Conservation (phyloP, 176 grass and related monocot species). For the Puccinellia tenuiflora region DNA sequence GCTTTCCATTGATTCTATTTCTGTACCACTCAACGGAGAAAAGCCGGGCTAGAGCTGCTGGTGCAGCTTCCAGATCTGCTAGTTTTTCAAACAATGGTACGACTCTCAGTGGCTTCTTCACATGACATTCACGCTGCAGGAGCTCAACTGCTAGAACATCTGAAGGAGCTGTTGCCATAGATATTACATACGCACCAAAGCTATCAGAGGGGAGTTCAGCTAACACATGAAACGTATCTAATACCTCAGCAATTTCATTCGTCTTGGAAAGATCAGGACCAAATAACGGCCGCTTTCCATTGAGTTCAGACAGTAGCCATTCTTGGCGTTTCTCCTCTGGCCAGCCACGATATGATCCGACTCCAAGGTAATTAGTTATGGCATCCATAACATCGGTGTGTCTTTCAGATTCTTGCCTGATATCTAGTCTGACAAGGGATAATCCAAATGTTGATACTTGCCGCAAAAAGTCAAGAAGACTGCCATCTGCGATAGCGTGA, state of each 20-base stretch:
- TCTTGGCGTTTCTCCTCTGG: slow-evolving; percentile 84
- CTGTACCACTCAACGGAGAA: slow-evolving; percentile 92
- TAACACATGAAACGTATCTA: slow-evolving; percentile 83
- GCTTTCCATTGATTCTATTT: slow-evolving; percentile 79
- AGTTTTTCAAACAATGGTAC: slow-evolving; percentile 95
- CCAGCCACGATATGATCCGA: slow-evolving; percentile 89
- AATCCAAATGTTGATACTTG: slow-evolving; percentile 96
- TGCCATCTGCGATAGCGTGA: slow-evolving; percentile 79
- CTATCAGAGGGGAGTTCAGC: slow-evolving; percentile 85
- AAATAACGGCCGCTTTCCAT: slow-evolving; percentile 80
- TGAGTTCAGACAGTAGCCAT: slow-evolving; percentile 89
- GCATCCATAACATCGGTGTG: slow-evolving; percentile 87
- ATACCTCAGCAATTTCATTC: slow-evolving; percentile 82
- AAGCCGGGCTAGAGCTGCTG: slow-evolving; percentile 65
- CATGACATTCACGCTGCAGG: slow-evolving; percentile 82
- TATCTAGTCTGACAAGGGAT: slow-evolving; percentile 90
- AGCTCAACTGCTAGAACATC: slow-evolving; percentile 96
- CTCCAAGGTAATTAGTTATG: slow-evolving; percentile 65
- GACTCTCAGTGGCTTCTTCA: slow-evolving; percentile 77
- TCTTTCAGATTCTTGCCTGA: slow-evolving; percentile 89
- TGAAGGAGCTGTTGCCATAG: slow-evolving; percentile 88
- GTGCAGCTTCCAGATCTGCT: slow-evolving; percentile 73
- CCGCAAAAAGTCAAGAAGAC: slow-evolving; percentile 83
- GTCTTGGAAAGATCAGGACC: slow-evolving; percentile 74
- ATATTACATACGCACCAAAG: slow-evolving; percentile 95